phyloP scores from a whole-genome alignment of 208 protist genomes.

The Acanthamoeba triangularis region DNA sequence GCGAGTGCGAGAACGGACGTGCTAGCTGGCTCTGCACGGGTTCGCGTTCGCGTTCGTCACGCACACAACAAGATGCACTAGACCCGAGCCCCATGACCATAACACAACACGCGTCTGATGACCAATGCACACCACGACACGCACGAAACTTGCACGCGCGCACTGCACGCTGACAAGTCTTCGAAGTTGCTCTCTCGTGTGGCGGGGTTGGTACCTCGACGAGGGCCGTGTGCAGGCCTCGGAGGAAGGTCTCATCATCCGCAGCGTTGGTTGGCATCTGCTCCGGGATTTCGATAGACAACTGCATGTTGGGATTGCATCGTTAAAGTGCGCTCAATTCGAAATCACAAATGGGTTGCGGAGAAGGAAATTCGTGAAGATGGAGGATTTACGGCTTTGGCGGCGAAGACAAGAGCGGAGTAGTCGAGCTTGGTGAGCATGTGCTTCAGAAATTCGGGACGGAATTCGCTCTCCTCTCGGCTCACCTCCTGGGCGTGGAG shows the following conservation, averaged over 20 bases:
- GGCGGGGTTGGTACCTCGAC: slow-evolving; percentile 37
- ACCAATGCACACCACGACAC: too few species aligned
- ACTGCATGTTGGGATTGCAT: slow-evolving; percentile 2
- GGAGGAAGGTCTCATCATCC: slow-evolving; percentile 31
- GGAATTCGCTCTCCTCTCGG: slow-evolving; percentile 80
- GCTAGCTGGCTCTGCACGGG: too few species aligned
- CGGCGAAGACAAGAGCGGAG: slow-evolving; percentile 59
- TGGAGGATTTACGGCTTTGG: neutral
- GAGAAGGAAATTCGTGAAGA: neutral
- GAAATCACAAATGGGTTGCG: too few species aligned
- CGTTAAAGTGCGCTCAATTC: too few species aligned
- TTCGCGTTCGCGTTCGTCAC: too few species aligned
- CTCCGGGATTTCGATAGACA: slow-evolving; percentile 47
- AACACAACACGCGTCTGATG: too few species aligned
- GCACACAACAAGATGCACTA: neutral
- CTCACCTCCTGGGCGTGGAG: slow-evolving; percentile 66
- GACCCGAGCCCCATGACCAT: too few species aligned
- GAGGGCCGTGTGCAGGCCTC: slow-evolving; percentile 44
- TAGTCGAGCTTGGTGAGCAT: slow-evolving; percentile 81
- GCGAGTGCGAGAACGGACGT: too few species aligned
- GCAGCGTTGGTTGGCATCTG: slow-evolving; percentile 5
- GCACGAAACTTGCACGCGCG: too few species aligned
- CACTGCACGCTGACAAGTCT: too few species aligned
- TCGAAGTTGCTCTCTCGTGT: too few species aligned
- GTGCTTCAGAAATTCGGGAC: slow-evolving; percentile 79